A percentile compares a stretch with the other conserved stretches of the same genome.
Conservation (phyloP, 225 moss, liverwort and hornwort genomes). For the Antitrichia curtipendula region DNA sequence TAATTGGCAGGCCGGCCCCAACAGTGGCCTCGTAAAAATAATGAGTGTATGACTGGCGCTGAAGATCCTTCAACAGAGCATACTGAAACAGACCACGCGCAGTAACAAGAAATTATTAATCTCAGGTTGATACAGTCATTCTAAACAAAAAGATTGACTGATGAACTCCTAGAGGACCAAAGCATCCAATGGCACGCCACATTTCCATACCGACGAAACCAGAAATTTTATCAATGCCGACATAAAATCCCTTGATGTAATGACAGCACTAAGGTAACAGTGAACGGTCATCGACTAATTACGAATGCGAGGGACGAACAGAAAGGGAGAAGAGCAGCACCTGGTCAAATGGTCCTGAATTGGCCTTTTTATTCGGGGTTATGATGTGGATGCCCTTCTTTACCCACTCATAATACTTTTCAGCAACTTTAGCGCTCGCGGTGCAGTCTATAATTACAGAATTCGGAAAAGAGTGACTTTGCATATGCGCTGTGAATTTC, state of each 20-base stretch:
- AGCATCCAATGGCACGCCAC: not conserved
- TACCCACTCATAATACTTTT: slow-evolving; percentile 68
- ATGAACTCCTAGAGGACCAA: not conserved
- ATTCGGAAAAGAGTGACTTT: slow-evolving; percentile 76
- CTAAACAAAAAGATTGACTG: not conserved
- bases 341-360: slow-evolving; percentile 91
- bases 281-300: not conserved
- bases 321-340: slow-evolving; percentile 9
- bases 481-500: slow-evolving; percentile 69
- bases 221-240: not conserved
- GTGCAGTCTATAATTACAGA: slow-evolving; percentile 94
- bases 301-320: not conserved
- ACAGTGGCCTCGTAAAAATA: slow-evolving; percentile 99
- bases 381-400: slow-evolving; percentile 84
- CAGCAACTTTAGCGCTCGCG: slow-evolving; percentile 63
- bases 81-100: slow-evolving; percentile 28
- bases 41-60: slow-evolving; percentile 81
- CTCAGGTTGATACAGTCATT: not conserved
- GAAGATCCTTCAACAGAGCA: slow-evolving; percentile 52
- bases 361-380: slow-evolving; percentile 95
- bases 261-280: not conserved
- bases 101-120: not conserved
- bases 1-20: slow-evolving; percentile 93
- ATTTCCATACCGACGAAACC: not conserved
- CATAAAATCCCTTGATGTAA: not conserved